Evolutionary conservation across 1,139 yeast genomes (phyloP).

Genomic region (Lizanozyma gosingica): DNA sequence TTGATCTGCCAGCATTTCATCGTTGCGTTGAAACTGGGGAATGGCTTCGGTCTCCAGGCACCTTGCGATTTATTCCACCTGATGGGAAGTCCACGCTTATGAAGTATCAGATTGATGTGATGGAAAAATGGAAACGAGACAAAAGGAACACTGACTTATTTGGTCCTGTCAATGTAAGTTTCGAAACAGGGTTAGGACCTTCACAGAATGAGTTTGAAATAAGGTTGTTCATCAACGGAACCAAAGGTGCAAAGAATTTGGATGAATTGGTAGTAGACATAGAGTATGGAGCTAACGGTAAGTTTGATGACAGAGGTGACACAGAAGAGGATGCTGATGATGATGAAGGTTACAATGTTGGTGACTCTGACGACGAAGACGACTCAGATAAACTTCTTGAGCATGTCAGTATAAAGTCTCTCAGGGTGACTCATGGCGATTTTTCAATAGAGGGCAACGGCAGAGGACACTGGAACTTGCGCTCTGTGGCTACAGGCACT

Average conservation of each 20-base stretch:
- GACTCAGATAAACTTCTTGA: slow-evolving; percentile 1
- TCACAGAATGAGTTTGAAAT: slow-evolving; percentile 70
- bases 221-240: slow-evolving; percentile 43
- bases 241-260: slow-evolving; percentile 42
- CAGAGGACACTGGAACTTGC: slow-evolving; percentile 65
- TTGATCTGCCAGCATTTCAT: slow-evolving; percentile 51
- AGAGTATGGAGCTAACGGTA: slow-evolving; percentile 17
- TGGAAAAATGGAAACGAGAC: slow-evolving; percentile 11
- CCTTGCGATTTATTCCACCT: slow-evolving; percentile 72
- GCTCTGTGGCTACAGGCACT: slow-evolving; percentile 53
- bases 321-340: slow-evolving; percentile 5
- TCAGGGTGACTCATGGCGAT: slow-evolving; percentile 67
- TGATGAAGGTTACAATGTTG: slow-evolving; percentile 4
- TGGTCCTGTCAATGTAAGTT: slow-evolving; percentile 52
- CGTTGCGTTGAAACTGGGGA: slow-evolving; percentile 42
- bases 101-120: slow-evolving; percentile 53
- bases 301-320: slow-evolving; percentile 8
- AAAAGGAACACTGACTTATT: slow-evolving; percentile 9
- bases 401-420: slow-evolving; percentile 32
- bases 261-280: slow-evolving; percentile 51
- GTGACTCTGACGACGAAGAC: slow-evolving; percentile 7
- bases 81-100: slow-evolving; percentile 68
- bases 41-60: slow-evolving; percentile 33
- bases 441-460: slow-evolving; percentile 46
- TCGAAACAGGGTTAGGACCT: slow-evolving; percentile 53